Percentiles rank a stretch among this genome's conserved stretches.
phyloP scores from a whole-genome alignment of 768 basidiomycete genomes.

The Cystofilobasidium bisporidii region DNA sequence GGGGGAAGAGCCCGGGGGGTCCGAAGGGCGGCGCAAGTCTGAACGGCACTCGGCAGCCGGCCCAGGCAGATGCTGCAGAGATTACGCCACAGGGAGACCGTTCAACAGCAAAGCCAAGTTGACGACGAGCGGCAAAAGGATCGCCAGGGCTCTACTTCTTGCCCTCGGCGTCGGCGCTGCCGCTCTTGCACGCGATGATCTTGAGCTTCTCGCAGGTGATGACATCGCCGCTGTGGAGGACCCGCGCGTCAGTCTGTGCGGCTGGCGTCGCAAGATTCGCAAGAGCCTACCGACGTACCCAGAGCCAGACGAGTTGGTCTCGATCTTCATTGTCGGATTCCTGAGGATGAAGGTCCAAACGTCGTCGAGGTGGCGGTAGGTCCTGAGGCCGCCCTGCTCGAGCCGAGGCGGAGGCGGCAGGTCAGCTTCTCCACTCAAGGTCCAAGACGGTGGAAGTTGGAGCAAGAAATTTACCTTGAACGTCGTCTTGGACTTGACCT shows the following conservation, averaged over 20 bases:
- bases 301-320: conserved; percentile 39
- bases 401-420: neutral
- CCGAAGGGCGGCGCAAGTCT: no score
- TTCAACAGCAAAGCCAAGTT: no score
- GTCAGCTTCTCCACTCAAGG: neutral
- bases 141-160: conserved; percentile 67
- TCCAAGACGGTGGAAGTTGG: no score
- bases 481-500: conserved; percentile 88
- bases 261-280: no score
- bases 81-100: no score
- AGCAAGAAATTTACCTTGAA: no score
- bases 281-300: no score
- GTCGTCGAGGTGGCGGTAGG: conserved; percentile 82
- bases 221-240: conserved; percentile 45
- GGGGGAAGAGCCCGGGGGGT: no score
- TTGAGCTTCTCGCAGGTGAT: conserved; percentile 63
- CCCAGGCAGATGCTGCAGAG: no score
- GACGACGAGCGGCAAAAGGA: no score
- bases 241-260: no score
- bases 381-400: conserved; percentile 71
- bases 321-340: conserved; percentile 90
- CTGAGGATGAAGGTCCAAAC: conserved; percentile 99
- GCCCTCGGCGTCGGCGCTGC: conserved; percentile 70
- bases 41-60: no score
- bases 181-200: conserved; percentile 97